These are phyloP conservation scores for Onygenales sp. DNA, from an alignment of 2,329 filamentous ascomycete species.

Conservation along the genomic window DNA sequence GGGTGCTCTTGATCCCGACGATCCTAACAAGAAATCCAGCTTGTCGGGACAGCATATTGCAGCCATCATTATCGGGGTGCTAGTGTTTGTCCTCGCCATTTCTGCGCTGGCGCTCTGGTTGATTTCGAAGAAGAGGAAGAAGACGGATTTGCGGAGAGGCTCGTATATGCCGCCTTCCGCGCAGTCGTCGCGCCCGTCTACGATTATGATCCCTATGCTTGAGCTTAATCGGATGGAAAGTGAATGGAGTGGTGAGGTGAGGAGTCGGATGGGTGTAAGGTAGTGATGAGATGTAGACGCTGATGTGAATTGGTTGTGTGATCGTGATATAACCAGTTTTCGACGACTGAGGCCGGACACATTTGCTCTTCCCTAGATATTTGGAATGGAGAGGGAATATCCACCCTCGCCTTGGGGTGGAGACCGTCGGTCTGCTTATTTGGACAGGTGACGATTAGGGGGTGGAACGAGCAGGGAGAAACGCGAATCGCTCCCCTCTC, in stretches of 20 bases:
- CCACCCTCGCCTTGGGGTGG: too few species aligned
- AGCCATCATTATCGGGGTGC: neutral
- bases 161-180: neutral
- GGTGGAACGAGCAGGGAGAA: too few species aligned
- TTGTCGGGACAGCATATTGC: neutral
- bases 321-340: too few species aligned
- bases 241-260: neutral
- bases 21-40: neutral
- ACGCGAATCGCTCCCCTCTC: too few species aligned
- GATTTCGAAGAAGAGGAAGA: neutral
- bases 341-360: too few species aligned
- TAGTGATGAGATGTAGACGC: too few species aligned
- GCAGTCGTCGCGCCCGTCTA: neutral
- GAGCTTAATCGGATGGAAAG: neutral
- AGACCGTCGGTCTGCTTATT: too few species aligned
- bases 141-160: neutral
- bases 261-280: too few species aligned
- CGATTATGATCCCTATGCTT: neutral
- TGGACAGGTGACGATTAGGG: too few species aligned
- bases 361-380: too few species aligned
- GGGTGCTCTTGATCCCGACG: neutral
- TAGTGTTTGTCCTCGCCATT: neutral
- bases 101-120: neutral
- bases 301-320: too few species aligned
- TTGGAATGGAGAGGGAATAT: too few species aligned